Evolutionary conservation across 805 yeast species (phyloP), one percentile per base, ranked within the genome.

Genomic region (Metschnikowia baotianmanensis): DNA sequence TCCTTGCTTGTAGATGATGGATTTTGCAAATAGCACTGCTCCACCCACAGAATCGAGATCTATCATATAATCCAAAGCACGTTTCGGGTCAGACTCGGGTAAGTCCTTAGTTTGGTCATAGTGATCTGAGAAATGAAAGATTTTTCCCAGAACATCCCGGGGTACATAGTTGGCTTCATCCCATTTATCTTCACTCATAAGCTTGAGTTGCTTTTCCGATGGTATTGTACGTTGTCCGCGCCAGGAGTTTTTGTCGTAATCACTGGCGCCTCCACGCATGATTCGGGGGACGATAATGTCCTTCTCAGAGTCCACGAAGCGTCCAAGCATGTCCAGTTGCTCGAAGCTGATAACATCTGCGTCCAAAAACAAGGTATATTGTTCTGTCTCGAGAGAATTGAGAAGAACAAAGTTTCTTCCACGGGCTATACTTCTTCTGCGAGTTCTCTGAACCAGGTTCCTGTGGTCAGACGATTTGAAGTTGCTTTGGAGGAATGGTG

Each of bases 11-110:
- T 65, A 71, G 3, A 75, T 54, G 8, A 63, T 55, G 8, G 73
- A 61, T 43, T 70, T 72, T 7, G 63, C 62, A 43, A 71, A 74
- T 11, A 75, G 57, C 1, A 74, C 63, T 1, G 78, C 78, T 7
- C 79, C 78, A 1, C 80, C 80, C 9, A 75, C 80, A 2, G 78
- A 72, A 46, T 74, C 78, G 18, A 75, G 46, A 22, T 53, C 53
- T 2, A 62, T 57, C 7, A 44, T 10, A 26, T 55, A 50, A 25
- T 44, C 46, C 15, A 46, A 26, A 15, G 37, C 25, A 12, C 33
- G 39, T 25, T 21, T 30, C 5, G 31, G 33, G 29, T 34, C 44
- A 11, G 35, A 17, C 12, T 15, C 19, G 11, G 43, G 49, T 26
- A 28, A 40, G 12, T 6, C 35, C n/a, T 36, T 39, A 26, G 47